phyloP scores from a whole-genome alignment of 2,329 filamentous ascomycete genomes.

The Stagonosporopsis chrysanthemi region DNA sequence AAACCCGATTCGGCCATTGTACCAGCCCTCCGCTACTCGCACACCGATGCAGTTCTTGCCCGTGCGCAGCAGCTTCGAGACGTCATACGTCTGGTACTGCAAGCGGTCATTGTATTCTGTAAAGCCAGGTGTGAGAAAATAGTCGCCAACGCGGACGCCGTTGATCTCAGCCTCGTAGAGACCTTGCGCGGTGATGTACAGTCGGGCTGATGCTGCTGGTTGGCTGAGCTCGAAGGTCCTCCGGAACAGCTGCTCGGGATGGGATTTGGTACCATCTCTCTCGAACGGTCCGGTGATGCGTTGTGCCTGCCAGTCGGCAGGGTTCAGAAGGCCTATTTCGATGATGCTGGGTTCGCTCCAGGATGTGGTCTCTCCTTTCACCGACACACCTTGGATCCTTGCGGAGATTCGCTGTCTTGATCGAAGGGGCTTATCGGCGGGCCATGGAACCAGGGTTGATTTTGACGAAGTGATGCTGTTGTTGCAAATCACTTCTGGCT shows the following conservation, averaged over 20 bases:
- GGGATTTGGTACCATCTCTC: neutral
- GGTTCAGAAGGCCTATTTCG: neutral
- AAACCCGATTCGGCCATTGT: neutral
- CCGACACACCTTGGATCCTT: neutral
- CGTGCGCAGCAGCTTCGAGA: neutral
- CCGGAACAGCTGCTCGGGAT: slow-evolving; percentile 5
- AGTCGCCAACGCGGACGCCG: neutral
- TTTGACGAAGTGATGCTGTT: neutral
- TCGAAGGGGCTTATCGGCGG: neutral
- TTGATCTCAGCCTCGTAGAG: slow-evolving; percentile 4
- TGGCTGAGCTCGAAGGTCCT: neutral
- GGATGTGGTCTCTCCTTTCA: neutral
- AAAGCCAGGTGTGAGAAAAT: slow-evolving; percentile 1
- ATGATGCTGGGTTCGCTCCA: slow-evolving; percentile 1
- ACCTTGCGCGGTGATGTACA: slow-evolving; percentile 3
- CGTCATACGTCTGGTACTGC: slow-evolving; percentile 5
- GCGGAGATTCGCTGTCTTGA: slow-evolving; percentile 1
- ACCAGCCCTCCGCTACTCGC: slow-evolving; percentile 6
- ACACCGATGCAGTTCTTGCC: slow-evolving; percentile 1
- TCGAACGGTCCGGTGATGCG: neutral
- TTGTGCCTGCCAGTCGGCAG: neutral
- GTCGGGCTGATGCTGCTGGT: neutral
- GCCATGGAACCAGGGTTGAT: slow-evolving; percentile 1
- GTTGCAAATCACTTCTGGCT: neutral
- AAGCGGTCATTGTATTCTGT: neutral